Base-by-base conservation (phyloP, 306 rosid species). In the Cicer pinnatifidum region DNA sequence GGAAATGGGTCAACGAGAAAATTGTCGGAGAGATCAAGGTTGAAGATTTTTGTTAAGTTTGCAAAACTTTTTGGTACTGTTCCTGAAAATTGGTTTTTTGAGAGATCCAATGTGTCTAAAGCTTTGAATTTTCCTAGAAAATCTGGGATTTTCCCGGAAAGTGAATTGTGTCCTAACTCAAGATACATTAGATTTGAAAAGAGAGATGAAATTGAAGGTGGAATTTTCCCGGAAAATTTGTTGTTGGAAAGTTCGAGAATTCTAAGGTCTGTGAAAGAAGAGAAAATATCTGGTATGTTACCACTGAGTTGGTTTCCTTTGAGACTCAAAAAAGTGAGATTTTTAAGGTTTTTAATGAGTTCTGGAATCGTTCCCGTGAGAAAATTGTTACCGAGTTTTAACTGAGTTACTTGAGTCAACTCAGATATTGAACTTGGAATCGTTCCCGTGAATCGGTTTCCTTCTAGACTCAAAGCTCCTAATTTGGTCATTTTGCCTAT, bases 31-130 rank as follows among this genome's bases (percentile, higher is more conserved):
- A 93, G 96, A 15, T 91, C 78, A 3, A 93, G 91, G 77, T 91
- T 93, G 89, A 93, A 93, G 46, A 93, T 93, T 76, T 91, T 93
- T 17, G 98, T 91, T 28, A 93, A 65, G 52, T 93, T 91, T 1
- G 58, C 48, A 69, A 91, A 89, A 53, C 87, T 88, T 62, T 9
- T 64, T 0, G 97, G 97, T 8, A 91, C 92, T 0, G 85, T 80
- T 52, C 97, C 98, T 0, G 89, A 17, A 6, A 93, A 61, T 11
- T 20, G 43, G 53, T 93, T 93, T 35, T 83, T 75, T 0, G 97
- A 86, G 13, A 93, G 88, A 63, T 85, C 89, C 0, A 93, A 81
- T 0, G 97, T 89, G 17, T 93, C 97, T 0, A 93, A 82, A 4
- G 91, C 74, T 52, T 60, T 91, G 81, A 93, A 91, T 5, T 88